Percentiles rank a stretch among this genome's conserved stretches.
These are phyloP conservation scores for Solanum paucissectum DNA, from an alignment of 257 asterid species.

Conservation along the genomic window DNA sequence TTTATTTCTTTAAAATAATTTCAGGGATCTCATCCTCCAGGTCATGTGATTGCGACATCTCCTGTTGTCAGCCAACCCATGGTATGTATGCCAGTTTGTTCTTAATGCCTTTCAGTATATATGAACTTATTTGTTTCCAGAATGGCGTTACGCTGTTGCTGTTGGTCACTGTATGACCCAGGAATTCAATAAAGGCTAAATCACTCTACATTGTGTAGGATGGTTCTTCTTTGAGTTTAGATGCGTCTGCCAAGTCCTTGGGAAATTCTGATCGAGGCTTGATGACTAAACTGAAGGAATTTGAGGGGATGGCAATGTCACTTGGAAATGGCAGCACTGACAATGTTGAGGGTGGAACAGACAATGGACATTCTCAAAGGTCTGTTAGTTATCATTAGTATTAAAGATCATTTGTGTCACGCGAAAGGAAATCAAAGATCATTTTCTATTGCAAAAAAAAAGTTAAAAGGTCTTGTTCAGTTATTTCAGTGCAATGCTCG, in stretches of 20 bases:
- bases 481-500: neutral
- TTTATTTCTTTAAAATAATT: neutral
- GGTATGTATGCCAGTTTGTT: slow-evolving; percentile 2
- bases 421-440: neutral
- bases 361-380: slow-evolving; percentile 63
- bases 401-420: neutral
- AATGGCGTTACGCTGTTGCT: neutral
- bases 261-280: slow-evolving; percentile 51
- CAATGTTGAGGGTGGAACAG: slow-evolving; percentile 48
- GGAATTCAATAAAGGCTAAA: neutral
- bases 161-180: neutral
- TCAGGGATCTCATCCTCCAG: slow-evolving; percentile 22
- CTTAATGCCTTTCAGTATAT: neutral
- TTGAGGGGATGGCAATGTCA: slow-evolving; percentile 82
- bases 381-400: slow-evolving; percentile 14
- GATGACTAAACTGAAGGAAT: slow-evolving; percentile 62
- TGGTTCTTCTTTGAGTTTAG: slow-evolving; percentile 53
- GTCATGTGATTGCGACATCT: slow-evolving; percentile 15
- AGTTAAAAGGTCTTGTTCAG: neutral
- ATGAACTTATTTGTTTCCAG: neutral
- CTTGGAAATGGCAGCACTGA: slow-evolving; percentile 56
- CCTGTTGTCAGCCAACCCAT: slow-evolving; percentile 15
- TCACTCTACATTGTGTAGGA: slow-evolving; percentile 32
- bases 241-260: slow-evolving; percentile 46
- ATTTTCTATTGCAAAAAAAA: neutral